These are phyloP conservation scores for Chrysosporium queenslandicum DNA, from an alignment of 2,329 filamentous ascomycete genomes.

Conservation along the genomic window DNA sequence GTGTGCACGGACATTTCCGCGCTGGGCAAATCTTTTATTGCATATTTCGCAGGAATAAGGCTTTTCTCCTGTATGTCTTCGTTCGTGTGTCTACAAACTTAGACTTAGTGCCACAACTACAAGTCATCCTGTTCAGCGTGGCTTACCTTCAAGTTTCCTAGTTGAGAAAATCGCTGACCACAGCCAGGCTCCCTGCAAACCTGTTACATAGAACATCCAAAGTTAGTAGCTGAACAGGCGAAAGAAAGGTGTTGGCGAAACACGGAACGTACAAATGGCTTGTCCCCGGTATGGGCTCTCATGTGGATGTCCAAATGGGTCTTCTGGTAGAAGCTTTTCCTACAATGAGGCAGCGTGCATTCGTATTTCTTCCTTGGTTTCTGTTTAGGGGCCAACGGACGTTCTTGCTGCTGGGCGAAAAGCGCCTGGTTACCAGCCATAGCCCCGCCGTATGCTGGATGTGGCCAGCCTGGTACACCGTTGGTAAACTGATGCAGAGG, in stretches of 20 bases:
- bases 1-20: constrained; percentile 76
- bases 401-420: constrained; percentile 27
- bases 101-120: not conserved
- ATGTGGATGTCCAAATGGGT: constrained; percentile 87
- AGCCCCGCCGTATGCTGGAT: constrained; percentile 14
- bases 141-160: constrained; percentile 75
- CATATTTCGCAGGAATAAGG: constrained; percentile 73
- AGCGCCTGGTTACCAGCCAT: constrained; percentile 10
- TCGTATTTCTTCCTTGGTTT: constrained; percentile 53
- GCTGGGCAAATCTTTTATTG: constrained; percentile 72
- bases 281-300: constrained; percentile 77
- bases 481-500: constrained; percentile 28
- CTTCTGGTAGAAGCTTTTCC: constrained; percentile 79
- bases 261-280: constrained; percentile 66
- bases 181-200: constrained; percentile 61
- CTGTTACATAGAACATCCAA: not conserved
- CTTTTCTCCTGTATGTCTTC: constrained; percentile 76
- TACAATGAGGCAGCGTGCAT: constrained; percentile 64
- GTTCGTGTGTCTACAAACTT: constrained; percentile 60
- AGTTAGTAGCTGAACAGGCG: not conserved
- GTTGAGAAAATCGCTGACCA: constrained; percentile 72
- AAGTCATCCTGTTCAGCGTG: not conserved
- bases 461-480: constrained; percentile 14
- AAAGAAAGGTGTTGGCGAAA: not conserved
- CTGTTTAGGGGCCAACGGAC: constrained; percentile 28